A percentile compares a stretch with the other conserved stretches of the same genome.
Evolutionary conservation across 2,329 filamentous ascomycete genomes (phyloP).

Genomic region (Beauveria sp.): DNA sequence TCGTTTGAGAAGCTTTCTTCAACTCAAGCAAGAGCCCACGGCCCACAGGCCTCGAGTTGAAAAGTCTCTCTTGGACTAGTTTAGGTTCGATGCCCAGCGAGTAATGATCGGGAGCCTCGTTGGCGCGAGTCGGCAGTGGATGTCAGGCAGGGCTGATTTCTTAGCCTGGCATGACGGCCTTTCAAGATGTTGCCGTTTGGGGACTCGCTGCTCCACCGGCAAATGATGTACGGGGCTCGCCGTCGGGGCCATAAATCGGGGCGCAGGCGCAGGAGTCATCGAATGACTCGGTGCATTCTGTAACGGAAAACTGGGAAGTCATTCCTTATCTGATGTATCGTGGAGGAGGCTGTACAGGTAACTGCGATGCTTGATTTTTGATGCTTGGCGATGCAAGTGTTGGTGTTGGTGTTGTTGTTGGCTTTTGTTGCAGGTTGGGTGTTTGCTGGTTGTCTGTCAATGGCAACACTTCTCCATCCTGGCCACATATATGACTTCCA

Average conservation of each 20-base stretch:
- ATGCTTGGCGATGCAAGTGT: neutral
- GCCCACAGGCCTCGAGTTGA: too few relatives aligned
- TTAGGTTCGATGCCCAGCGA: too few relatives aligned
- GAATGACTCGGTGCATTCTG: neutral
- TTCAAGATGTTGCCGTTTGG: neutral
- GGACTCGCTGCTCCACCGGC: neutral
- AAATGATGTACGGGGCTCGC: neutral
- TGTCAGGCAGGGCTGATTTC: neutral
- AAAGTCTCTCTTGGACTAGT: too few relatives aligned
- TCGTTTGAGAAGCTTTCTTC: neutral
- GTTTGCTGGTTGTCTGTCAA: neutral
- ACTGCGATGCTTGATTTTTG: too few relatives aligned
- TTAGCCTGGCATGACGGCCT: neutral
- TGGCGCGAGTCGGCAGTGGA: neutral
- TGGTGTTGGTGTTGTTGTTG: neutral
- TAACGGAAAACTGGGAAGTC: neutral
- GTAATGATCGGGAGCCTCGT: neutral
- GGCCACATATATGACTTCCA: too few relatives aligned
- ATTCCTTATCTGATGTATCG: neutral
- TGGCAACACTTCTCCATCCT: neutral
- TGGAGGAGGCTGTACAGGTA: neutral
- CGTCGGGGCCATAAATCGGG: neutral
- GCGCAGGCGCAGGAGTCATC: neutral
- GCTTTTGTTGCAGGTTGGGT: neutral
- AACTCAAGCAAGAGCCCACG: neutral